Percentiles rank a stretch among this genome's conserved stretches.
These are phyloP conservation scores for Rhodocollybia butyracea DNA, from an alignment of 768 basidiomycete genomes.

Conservation along the genomic window DNA sequence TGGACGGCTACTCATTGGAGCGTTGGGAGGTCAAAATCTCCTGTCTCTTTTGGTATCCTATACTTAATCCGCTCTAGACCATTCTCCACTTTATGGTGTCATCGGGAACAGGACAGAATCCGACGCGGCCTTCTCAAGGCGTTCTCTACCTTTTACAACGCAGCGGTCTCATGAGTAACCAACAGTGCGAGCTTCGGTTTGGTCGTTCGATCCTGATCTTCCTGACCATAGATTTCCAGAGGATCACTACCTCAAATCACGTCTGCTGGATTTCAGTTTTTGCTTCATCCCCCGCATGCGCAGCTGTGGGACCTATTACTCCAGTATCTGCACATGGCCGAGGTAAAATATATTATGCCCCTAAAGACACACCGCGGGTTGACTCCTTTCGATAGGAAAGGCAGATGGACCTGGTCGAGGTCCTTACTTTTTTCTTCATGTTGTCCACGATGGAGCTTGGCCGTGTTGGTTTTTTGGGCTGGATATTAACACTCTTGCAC, in stretches of 20 bases:
- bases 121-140: constrained; percentile 74
- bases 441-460: constrained; percentile 95
- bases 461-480: constrained; percentile 51
- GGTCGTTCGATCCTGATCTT: constrained; percentile 11
- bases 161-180: constrained; percentile 81
- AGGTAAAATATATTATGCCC: constrained; percentile 46
- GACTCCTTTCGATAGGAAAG: constrained; percentile 52
- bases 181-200: constrained; percentile 26
- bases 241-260: constrained; percentile 76
- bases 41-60: not conserved
- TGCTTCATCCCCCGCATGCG: constrained; percentile 89
- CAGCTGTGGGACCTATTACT: constrained; percentile 95
- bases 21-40: constrained; percentile 76
- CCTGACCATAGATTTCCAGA: constrained; percentile 25
- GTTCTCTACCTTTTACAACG: constrained; percentile 81
- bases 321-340: constrained; percentile 83
- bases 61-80: constrained; percentile 47
- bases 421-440: constrained; percentile 94
- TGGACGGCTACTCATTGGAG: constrained; percentile 82
- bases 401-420: constrained; percentile 90
- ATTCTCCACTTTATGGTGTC: constrained; percentile 99
- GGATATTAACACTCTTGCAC: constrained; percentile 10
- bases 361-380: constrained; percentile 13
- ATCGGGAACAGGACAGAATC: constrained; percentile 74
- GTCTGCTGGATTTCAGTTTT: constrained; percentile 93